These are phyloP conservation scores for Pyrus bretschneideri DNA, from an alignment of 306 rosid species.

Conservation along the genomic window DNA sequence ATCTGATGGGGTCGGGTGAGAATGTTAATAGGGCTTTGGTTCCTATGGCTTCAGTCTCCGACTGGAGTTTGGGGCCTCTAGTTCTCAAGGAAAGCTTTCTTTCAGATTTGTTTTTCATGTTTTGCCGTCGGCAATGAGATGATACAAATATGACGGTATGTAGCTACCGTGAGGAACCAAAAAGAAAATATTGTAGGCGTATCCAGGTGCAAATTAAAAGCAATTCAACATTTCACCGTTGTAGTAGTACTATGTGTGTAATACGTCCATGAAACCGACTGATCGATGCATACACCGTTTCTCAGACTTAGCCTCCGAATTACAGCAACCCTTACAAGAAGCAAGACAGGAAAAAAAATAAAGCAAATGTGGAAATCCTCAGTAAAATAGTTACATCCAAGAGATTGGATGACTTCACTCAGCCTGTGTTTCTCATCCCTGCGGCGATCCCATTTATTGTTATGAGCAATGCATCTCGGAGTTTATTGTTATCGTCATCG, in stretches of 20 bases:
- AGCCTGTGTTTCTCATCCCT: slow-evolving; percentile 95
- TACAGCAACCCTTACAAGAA: not conserved
- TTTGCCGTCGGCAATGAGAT: not conserved
- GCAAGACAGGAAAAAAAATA: not conserved
- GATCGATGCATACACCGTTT: not conserved
- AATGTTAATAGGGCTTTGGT: not conserved
- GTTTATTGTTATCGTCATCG: slow-evolving; percentile 59
- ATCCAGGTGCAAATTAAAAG: not conserved
- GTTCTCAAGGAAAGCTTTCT: not conserved
- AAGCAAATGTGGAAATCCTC: not conserved
- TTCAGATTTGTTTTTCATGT: not conserved
- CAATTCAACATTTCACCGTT: not conserved
- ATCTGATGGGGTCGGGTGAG: not conserved
- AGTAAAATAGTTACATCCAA: not conserved
- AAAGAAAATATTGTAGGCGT: not conserved
- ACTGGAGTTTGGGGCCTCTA: not conserved
- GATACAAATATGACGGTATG: too few relatives aligned
- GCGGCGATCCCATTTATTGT: slow-evolving; percentile 94
- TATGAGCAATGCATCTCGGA: slow-evolving; percentile 89
- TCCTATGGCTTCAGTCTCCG: not conserved
- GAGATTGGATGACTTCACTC: slow-evolving; percentile 21
- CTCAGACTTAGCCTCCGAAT: not conserved
- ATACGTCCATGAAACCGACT: not conserved
- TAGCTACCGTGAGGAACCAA: not conserved
- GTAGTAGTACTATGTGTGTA: not conserved